A percentile compares a stretch with the other conserved stretches of the same genome.
Conservation (phyloP, 1,284 basidiomycete genomes). For the Ganoderma sinense region DNA sequence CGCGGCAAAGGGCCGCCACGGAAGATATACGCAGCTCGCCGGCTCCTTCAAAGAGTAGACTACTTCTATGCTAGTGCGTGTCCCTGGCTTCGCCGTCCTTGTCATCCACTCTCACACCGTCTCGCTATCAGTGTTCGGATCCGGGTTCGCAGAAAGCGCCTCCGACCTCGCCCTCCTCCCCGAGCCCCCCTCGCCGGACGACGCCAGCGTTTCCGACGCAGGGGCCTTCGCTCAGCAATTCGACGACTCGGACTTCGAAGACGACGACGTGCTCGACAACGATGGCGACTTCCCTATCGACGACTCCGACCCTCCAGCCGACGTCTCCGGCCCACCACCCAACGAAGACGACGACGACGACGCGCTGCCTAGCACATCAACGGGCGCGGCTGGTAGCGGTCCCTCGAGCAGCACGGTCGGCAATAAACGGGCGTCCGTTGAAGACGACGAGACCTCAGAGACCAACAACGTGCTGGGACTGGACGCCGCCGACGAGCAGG, state of each 20-base stretch:
- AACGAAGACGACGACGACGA: conserved; percentile 7
- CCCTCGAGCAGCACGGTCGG: not conserved
- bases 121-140: conserved; percentile 64
- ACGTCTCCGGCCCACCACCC: not conserved
- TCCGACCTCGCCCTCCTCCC: conserved; percentile 31
- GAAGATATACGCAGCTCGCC: conserved; percentile 71
- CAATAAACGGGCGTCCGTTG: conserved; percentile 6
- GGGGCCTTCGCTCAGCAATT: conserved; percentile 41
- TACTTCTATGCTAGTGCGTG: conserved; percentile 75
- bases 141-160: conserved; percentile 68
- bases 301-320: not conserved
- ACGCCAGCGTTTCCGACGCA: conserved; percentile 35
- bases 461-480: conserved; percentile 6
- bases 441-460: conserved; percentile 13
- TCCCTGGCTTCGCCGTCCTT: not conserved
- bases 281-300: conserved; percentile 15
- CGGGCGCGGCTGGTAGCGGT: not conserved
- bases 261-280: conserved; percentile 40
- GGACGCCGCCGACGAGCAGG: conserved; percentile 11
- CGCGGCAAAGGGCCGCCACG: conserved; percentile 50
- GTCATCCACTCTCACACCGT: not conserved
- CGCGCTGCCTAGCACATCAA: not conserved
- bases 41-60: conserved; percentile 73
- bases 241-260: conserved; percentile 73
- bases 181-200: conserved; percentile 35